These are phyloP conservation scores for Pseudogymnoascus sp. DNA, from an alignment of 2,329 filamentous ascomycete species.

Conservation along the genomic window DNA sequence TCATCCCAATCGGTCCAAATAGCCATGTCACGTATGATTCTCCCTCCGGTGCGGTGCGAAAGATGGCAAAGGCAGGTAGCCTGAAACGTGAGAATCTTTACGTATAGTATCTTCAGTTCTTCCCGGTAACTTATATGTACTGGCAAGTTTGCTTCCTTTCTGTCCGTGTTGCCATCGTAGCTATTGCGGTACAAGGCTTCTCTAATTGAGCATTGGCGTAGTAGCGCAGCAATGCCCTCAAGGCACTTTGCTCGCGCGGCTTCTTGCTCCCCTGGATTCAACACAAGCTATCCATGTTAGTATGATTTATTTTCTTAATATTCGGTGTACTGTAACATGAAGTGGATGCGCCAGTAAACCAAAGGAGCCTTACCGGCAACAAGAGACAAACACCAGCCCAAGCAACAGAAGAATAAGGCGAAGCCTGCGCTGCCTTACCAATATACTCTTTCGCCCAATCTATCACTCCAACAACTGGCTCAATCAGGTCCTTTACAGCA, in stretches of 20 bases:
- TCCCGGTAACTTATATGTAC: constrained; percentile 9
- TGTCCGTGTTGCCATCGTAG: not conserved
- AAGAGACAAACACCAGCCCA: constrained; percentile 17
- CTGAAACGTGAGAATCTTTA: constrained; percentile 14
- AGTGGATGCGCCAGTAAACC: not conserved
- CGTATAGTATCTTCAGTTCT: constrained; percentile 11
- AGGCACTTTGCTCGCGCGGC: constrained; percentile 11
- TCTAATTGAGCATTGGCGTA: constrained; percentile 14
- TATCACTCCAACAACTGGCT: constrained; percentile 15
- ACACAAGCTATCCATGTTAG: constrained; percentile 1
- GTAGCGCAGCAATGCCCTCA: constrained; percentile 12
- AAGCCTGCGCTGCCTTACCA: constrained; percentile 9
- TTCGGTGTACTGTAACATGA: not conserved
- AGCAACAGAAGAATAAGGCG: constrained; percentile 16
- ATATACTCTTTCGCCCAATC: constrained; percentile 16
- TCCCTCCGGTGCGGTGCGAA: constrained; percentile 1
- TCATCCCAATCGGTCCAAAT: constrained; percentile 14
- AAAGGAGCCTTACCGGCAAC: constrained; percentile 6
- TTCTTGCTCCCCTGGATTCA: constrained; percentile 18
- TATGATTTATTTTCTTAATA: not conserved
- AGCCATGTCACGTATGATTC: constrained; percentile 6
- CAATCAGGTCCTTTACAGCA: constrained; percentile 13
- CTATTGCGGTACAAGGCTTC: constrained; percentile 13
- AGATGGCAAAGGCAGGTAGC: constrained; percentile 10
- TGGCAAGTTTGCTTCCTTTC: not conserved